Evolutionary conservation across 2,329 filamentous ascomycete genomes (phyloP), one percentile per base, ranked within the genome.

Genomic region (Hypoxylon sp.): DNA sequence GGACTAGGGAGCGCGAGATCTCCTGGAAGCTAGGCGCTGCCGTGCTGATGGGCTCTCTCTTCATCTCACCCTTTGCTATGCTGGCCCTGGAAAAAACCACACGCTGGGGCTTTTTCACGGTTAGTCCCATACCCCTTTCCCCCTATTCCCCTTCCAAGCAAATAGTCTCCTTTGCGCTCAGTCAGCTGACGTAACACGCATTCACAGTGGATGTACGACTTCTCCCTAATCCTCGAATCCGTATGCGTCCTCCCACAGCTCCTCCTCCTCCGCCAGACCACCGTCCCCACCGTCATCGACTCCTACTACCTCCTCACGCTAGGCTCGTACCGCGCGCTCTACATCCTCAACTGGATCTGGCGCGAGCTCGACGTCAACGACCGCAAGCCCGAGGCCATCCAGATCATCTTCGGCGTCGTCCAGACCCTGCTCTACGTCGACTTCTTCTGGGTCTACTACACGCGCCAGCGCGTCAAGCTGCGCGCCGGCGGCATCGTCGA

Each of bases 361-460:
- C 89, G 92, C 33, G 86, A 85, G 65, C 81, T 88, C 22, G 89
- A 92, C 74, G 83, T 85, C 9, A 83, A 84, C 31, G 87, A 88
- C 74, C 79, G 82, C 46, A 83, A 85, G 70, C 89, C 90, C 67
- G 91, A 94, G 74, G 85, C 89, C 3, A 88, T 95, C 9, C 91
- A 92, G 6, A 88, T 96, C 77, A 88, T 97, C 68, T 98, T 97
- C 76, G 95, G 95, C 62, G 83, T 97, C 66, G 84, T 98, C 26
- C 95, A 98, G 82, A 98, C 94, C 0, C 90, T 92, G 0, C 88
- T 98, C 47, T 98, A 98, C 80, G 79, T 94, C 74, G 95, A 98
- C 81, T 98, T 98, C 78, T 94, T 94, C 37, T 98, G 94, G 94
- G 94, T 98, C 1, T 98, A 98, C 84, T 98, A 93, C 83, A 92